These are phyloP conservation scores for Tilletia walkeri DNA, from an alignment of 1,284 basidiomycete genomes.

Conservation along the genomic window DNA sequence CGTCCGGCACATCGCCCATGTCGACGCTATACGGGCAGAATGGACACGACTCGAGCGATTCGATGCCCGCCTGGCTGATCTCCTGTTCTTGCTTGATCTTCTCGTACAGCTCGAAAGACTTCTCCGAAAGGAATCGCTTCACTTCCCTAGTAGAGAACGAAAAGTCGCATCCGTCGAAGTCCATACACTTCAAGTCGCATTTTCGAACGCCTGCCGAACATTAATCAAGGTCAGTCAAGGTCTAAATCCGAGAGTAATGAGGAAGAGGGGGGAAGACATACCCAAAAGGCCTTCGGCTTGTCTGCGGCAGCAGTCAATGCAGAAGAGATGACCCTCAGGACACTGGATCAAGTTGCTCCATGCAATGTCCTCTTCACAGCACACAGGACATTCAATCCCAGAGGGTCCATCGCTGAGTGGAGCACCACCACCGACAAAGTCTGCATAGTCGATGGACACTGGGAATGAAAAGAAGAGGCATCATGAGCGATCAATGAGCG, in stretches of 20 bases:
- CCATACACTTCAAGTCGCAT: slow-evolving; percentile 41
- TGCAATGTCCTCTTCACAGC: slow-evolving; percentile 33
- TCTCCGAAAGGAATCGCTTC: slow-evolving; percentile 28
- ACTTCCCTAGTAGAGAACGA: slow-evolving; percentile 34
- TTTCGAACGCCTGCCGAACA: background rate
- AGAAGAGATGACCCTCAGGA: slow-evolving; percentile 75
- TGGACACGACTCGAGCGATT: slow-evolving; percentile 39
- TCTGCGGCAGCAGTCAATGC: slow-evolving; percentile 63
- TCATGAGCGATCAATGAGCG: background rate
- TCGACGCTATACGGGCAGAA: slow-evolving; percentile 43
- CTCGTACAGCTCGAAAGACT: slow-evolving; percentile 35
- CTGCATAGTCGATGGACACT: background rate
- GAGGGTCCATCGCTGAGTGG: background rate
- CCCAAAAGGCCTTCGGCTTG: slow-evolving; percentile 57
- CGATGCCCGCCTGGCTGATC: slow-evolving; percentile 36
- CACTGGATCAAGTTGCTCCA: slow-evolving; percentile 71
- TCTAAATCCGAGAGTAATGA: slow-evolving; percentile 23
- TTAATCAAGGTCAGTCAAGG: background rate
- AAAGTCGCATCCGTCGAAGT: slow-evolving; percentile 34
- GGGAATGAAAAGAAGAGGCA: background rate
- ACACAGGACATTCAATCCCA: slow-evolving; percentile 46
- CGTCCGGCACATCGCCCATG: slow-evolving; percentile 42
- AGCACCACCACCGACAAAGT: background rate
- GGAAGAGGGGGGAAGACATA: slow-evolving; percentile 43
- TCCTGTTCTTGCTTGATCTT: slow-evolving; percentile 44